Conservation (phyloP, 208 protist genomes). For the Tetramitus jugosus region DNA sequence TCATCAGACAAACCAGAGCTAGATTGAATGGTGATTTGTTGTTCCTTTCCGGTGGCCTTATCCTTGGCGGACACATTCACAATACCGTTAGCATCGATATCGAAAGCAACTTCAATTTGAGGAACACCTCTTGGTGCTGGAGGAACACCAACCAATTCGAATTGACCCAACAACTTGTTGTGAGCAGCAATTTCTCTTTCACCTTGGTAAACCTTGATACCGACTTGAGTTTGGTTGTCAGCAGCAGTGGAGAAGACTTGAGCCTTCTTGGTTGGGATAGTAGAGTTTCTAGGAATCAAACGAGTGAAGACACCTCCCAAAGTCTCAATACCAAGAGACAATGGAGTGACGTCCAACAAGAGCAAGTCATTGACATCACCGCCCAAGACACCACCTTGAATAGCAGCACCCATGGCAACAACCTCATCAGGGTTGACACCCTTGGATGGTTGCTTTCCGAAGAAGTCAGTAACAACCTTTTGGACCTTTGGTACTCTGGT, state of each 20-base stretch:
- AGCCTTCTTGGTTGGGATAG: constrained; percentile 92
- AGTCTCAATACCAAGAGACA: constrained; percentile 97
- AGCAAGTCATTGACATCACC: constrained; percentile 85
- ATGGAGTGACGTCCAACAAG: constrained; percentile 94
- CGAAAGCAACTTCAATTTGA: constrained; percentile 93
- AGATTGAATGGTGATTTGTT: constrained; percentile 89
- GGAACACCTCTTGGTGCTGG: constrained; percentile 78
- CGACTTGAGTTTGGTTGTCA: constrained; percentile 86
- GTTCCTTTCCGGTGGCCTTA: constrained; percentile 82
- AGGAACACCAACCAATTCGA: constrained; percentile 81
- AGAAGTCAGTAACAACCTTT: constrained; percentile 73
- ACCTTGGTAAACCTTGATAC: constrained; percentile 86
- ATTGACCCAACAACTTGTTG: constrained; percentile 89
- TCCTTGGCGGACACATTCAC: constrained; percentile 88
- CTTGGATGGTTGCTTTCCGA: constrained; percentile 84
- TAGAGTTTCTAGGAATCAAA: constrained; percentile 96
- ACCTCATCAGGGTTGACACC: constrained; percentile 99
- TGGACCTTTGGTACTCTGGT: constrained; percentile 91
- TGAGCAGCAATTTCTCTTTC: constrained; percentile 78
- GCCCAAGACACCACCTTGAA: constrained; percentile 86
- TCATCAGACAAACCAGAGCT: constrained; percentile 61
- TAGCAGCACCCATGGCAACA: constrained; percentile 97
- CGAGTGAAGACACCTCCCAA: constrained; percentile 88
- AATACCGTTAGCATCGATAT: constrained; percentile 95
- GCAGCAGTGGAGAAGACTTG: constrained; percentile 77